Conservation (phyloP, 176 grass and related monocot genomes). For the Elaeis guineensis region DNA sequence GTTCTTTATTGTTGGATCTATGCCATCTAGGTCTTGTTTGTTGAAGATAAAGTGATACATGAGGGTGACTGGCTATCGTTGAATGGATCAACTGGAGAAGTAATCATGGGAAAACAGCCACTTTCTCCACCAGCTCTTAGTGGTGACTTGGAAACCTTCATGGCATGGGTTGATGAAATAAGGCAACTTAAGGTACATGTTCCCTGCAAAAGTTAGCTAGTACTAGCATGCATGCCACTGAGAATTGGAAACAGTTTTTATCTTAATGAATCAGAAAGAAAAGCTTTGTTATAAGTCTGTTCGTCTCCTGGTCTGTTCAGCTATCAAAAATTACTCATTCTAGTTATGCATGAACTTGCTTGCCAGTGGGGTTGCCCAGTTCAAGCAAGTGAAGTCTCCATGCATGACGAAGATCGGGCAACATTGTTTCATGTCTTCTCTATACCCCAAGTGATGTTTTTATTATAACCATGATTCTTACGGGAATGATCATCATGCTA, state of each 20-base stretch:
- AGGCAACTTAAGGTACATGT: slow-evolving; percentile 73
- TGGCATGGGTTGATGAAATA: slow-evolving; percentile 91
- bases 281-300: too few relatives aligned
- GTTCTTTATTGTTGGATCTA: not conserved
- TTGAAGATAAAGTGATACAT: slow-evolving; percentile 44
- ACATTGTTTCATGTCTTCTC: too few relatives aligned
- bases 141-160: slow-evolving; percentile 79
- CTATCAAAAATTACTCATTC: too few relatives aligned
- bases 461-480: too few relatives aligned
- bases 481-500: slow-evolving; percentile 8
- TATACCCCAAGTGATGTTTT: too few relatives aligned
- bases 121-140: slow-evolving; percentile 79
- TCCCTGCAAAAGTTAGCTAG: not conserved
- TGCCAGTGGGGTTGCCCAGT: too few relatives aligned
- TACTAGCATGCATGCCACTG: not conserved
- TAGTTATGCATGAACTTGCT: too few relatives aligned
- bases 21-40: slow-evolving; percentile 32
- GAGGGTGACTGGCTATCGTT: slow-evolving; percentile 94
- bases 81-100: slow-evolving; percentile 97
- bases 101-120: slow-evolving; percentile 82
- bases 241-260: not conserved
- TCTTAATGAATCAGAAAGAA: too few relatives aligned
- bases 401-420: too few relatives aligned
- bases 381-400: too few relatives aligned
- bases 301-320: too few relatives aligned